These are phyloP conservation scores for Pseudonitzschia pungens DNA, from an alignment of 108 stramenopile genomes.

Conservation along the genomic window DNA sequence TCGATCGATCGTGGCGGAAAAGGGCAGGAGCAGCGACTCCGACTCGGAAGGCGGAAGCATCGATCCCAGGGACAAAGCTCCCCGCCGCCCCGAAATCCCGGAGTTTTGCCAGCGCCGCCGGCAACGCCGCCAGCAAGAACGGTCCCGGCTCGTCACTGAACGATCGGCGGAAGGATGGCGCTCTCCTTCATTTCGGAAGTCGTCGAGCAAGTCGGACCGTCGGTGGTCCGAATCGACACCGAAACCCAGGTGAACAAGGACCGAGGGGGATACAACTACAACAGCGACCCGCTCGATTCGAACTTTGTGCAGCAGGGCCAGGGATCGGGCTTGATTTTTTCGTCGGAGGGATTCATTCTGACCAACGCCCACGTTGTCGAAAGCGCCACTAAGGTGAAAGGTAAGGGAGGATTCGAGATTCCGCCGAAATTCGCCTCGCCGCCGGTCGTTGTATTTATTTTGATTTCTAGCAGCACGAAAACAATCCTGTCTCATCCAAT, in stretches of 20 bases:
- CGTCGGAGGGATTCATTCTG: conserved; percentile 72
- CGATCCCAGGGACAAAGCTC: background rate
- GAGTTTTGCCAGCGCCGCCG: background rate
- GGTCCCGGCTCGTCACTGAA: background rate
- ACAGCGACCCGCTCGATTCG: background rate
- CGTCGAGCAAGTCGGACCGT: conserved; percentile 73
- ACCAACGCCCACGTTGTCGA: conserved; percentile 94
- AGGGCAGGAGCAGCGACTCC: background rate
- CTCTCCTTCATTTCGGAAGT: conserved; percentile 66
- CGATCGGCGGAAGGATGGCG: conserved; percentile 10
- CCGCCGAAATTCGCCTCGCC: background rate
- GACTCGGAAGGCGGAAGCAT: background rate
- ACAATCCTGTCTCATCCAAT: background rate
- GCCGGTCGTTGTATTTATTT: background rate
- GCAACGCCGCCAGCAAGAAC: background rate
- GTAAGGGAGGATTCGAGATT: background rate
- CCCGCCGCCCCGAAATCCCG: background rate
- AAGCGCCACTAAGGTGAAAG: conserved; percentile 65
- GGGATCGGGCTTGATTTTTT: conserved; percentile 86
- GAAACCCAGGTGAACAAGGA: conserved; percentile 53
- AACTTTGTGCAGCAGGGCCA: conserved; percentile 70
- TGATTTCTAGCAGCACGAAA: background rate
- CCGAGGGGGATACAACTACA: conserved; percentile 30
- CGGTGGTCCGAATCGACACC: conserved; percentile 86
- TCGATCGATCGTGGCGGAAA: background rate